A percentile compares a stretch with the other conserved stretches of the same genome.
Conservation (phyloP, 345 rosid genomes). For the Crucihimalaya himalaica region DNA sequence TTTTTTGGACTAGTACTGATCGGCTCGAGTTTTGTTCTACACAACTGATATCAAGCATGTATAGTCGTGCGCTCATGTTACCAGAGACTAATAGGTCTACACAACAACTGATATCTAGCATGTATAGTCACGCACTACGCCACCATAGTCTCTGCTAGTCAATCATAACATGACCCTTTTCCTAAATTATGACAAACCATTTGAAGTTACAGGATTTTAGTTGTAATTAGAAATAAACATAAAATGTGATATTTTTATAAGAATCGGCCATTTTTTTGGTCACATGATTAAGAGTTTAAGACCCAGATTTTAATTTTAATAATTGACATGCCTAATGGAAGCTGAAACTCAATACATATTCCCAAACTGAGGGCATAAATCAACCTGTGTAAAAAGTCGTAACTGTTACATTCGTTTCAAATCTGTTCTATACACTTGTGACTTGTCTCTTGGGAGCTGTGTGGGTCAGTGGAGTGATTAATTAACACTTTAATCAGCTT, state of each 20-base stretch:
- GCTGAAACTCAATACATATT: not conserved
- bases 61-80: too few relatives aligned
- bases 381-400: not conserved
- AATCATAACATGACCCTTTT: too few relatives aligned
- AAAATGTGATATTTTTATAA: not conserved
- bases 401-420: conserved; percentile 15
- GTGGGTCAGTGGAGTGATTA: conserved; percentile 15
- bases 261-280: too few relatives aligned
- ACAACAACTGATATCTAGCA: too few relatives aligned
- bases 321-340: not conserved
- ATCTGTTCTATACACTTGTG: conserved; percentile 32
- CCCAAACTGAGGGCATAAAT: not conserved
- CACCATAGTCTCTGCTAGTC: too few relatives aligned
- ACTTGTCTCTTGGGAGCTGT: conserved; percentile 2
- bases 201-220: not conserved
- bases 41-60: too few relatives aligned
- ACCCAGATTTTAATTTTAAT: not conserved
- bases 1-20: too few relatives aligned
- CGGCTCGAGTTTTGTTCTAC: too few relatives aligned
- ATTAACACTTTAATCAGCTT: conserved; percentile 13
- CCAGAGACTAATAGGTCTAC: too few relatives aligned
- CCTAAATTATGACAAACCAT: not conserved
- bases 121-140: too few relatives aligned
- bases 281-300: not conserved
- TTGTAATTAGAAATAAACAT: too few relatives aligned